phyloP scores from a whole-genome alignment of 306 rosid species.

The Myrica gale region DNA sequence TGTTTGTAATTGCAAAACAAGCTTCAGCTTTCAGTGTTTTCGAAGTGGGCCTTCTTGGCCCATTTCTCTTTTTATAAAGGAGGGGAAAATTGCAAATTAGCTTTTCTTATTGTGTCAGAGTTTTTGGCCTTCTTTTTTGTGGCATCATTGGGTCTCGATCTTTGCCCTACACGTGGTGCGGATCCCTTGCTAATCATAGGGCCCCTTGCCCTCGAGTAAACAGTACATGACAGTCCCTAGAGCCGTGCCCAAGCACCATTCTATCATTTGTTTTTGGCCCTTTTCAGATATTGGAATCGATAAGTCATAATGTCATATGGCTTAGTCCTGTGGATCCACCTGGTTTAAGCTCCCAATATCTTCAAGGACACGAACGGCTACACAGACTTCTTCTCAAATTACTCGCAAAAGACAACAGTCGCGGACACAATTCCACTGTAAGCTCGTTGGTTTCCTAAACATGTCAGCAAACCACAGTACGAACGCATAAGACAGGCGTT shows the following conservation, averaged over 20 bases:
- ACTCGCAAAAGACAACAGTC: too few species aligned
- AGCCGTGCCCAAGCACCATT: background rate
- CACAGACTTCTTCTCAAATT: too few species aligned
- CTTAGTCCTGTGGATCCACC: too few species aligned
- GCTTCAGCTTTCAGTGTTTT: conserved; percentile 36
- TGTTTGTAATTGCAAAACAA: conserved; percentile 21
- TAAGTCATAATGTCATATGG: too few species aligned
- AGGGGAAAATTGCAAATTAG: conserved; percentile 32
- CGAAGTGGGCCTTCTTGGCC: conserved; percentile 11
- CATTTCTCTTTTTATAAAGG: conserved; percentile 35
- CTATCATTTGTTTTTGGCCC: too few species aligned
- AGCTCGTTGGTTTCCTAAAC: too few species aligned
- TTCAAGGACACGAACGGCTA: too few species aligned
- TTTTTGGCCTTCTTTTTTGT: conserved; percentile 36
- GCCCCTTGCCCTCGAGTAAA: background rate
- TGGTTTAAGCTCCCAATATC: too few species aligned
- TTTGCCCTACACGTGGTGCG: conserved; percentile 36
- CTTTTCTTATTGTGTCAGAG: conserved; percentile 34
- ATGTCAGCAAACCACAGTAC: too few species aligned
- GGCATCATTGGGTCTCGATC: conserved; percentile 37
- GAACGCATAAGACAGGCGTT: too few species aligned
- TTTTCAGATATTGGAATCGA: too few species aligned
- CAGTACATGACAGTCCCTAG: background rate
- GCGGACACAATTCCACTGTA: too few species aligned
- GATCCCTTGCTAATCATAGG: conserved; percentile 11